phyloP scores from a whole-genome alignment of 139 green algal genomes.

The Closterium sp. region DNA sequence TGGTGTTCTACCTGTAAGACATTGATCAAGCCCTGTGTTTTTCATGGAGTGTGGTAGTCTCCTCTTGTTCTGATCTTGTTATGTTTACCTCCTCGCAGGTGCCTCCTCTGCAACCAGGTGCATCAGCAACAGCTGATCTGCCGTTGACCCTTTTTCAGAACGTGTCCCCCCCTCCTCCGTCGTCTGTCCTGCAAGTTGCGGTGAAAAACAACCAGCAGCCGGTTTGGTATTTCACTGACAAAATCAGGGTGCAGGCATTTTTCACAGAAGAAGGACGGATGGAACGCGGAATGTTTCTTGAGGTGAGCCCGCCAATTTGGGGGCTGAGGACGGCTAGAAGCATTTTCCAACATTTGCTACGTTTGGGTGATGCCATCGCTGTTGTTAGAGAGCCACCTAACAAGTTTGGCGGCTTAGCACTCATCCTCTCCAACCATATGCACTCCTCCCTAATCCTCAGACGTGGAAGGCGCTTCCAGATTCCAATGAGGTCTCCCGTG shows the following conservation, averaged over 20 bases:
- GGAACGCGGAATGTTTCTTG: conserved; percentile 50
- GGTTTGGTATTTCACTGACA: conserved; percentile 86
- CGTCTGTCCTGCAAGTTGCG: conserved; percentile 68
- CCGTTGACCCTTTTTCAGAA: conserved; percentile 63
- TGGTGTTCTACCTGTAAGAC: conserved; percentile 2
- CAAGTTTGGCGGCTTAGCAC: neutral
- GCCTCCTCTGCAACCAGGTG: conserved; percentile 25
- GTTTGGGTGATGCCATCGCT: neutral
- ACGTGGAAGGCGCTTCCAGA: conserved; percentile 50
- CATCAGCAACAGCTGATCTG: conserved; percentile 27
- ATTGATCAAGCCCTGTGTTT: neutral
- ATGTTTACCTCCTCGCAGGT: conserved; percentile 16
- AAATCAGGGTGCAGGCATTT: conserved; percentile 63
- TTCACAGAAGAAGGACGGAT: conserved; percentile 47
- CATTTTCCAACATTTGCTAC: neutral
- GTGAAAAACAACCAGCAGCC: conserved; percentile 78
- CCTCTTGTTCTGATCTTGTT: neutral
- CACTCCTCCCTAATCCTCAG: neutral
- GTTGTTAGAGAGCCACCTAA: neutral
- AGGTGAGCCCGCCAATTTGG: conserved; percentile 15
- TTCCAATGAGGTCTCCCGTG: conserved; percentile 41
- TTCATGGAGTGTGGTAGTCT: neutral
- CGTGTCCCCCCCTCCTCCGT: conserved; percentile 47
- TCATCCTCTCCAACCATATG: neutral
- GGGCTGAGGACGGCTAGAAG: neutral